Percentiles rank a stretch among this genome's conserved stretches.
These are phyloP conservation scores for Monosporascus sp. DNA, from an alignment of 2,329 filamentous ascomycete species.

Conservation along the genomic window DNA sequence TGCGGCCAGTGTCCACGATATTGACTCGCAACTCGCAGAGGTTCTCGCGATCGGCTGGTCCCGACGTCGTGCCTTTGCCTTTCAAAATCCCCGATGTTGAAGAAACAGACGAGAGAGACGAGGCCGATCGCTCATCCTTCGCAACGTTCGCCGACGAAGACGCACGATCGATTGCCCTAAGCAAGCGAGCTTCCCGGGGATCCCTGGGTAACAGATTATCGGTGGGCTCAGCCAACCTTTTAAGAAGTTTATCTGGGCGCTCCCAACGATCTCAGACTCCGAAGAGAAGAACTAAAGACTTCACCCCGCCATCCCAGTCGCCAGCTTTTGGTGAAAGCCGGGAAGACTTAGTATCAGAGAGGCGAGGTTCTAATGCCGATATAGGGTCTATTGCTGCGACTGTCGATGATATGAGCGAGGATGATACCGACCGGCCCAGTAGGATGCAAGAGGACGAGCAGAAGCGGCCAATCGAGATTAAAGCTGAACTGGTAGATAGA, in stretches of 20 bases:
- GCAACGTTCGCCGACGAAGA: constrained; percentile 64
- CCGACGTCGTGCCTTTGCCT: constrained; percentile 58
- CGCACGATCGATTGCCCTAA: constrained; percentile 21
- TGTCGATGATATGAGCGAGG: constrained; percentile 46
- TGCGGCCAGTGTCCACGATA: constrained; percentile 20
- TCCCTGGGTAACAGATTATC: constrained; percentile 44
- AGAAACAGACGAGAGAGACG: constrained; percentile 30
- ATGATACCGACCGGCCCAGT: constrained; percentile 29
- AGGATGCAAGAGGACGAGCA: constrained; percentile 18
- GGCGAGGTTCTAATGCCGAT: constrained; percentile 32
- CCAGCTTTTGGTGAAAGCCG: constrained; percentile 29
- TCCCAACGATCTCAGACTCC: constrained; percentile 21
- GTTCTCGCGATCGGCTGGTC: constrained; percentile 36
- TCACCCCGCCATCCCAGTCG: constrained; percentile 11
- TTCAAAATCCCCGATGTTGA: constrained; percentile 49
- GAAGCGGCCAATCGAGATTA: constrained; percentile 32
- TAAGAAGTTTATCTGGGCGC: constrained; percentile 38
- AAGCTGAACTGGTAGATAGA: constrained; percentile 29
- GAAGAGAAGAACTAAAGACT: constrained; percentile 16
- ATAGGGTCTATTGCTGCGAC: constrained; percentile 52
- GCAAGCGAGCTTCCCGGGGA: constrained; percentile 29
- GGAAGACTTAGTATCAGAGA: constrained; percentile 40
- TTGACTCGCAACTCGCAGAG: constrained; percentile 21
- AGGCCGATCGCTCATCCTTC: constrained; percentile 57
- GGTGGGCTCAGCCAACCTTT: constrained; percentile 36